Base-by-base conservation (phyloP, 306 rosid species). In the Canavalia ensiformis region DNA sequence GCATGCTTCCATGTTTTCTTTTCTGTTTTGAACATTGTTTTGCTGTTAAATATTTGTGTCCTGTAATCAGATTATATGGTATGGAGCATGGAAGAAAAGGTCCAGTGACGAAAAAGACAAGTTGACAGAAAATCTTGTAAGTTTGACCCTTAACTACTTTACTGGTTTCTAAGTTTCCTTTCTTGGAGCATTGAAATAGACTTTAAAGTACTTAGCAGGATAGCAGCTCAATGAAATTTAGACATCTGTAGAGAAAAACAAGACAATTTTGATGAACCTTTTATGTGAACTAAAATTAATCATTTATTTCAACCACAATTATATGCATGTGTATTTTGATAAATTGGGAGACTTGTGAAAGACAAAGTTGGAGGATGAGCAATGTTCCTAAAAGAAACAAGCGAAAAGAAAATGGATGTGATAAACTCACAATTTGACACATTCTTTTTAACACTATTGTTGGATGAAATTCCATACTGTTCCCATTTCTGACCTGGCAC, bases 51-150 rank as follows among this genome's bases (percentile, higher is more conserved):
- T 2, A 18, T 9, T 49, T 47, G 44, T 79, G 62, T 65, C 18
- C 8, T 66, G 54, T 50, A 1, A 78, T 67, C 94, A 93, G 97
- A 88, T 93, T 81, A 84, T 91, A 84, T 93, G 96, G 97, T 89
- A 78, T 81, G 96, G 94, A 79, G 82, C 90, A 67, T 93, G 97
- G 97, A 56, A 82, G 82, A 93, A 91, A 83, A 81, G 65, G 49
- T 86, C 90, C 7, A 82, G 80, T 25, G 83, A 88, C 39, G 86
- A 90, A 86, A 88, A 86, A 64, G 89, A 90, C 29, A 81, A 82
- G 31, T 51, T 91, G 80, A 77, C 78, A 18, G 78, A 54, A 83
- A 77, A 57, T 47, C 90, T 92, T 60, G 97, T 92, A 90, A 75
- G 85, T 82, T 78, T 45, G 59, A 45, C 10, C 1, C 72, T 8